These are phyloP conservation scores for Colletotrichum neosansevieriae DNA, from an alignment of 2,329 filamentous ascomycete genomes.

Conservation along the genomic window DNA sequence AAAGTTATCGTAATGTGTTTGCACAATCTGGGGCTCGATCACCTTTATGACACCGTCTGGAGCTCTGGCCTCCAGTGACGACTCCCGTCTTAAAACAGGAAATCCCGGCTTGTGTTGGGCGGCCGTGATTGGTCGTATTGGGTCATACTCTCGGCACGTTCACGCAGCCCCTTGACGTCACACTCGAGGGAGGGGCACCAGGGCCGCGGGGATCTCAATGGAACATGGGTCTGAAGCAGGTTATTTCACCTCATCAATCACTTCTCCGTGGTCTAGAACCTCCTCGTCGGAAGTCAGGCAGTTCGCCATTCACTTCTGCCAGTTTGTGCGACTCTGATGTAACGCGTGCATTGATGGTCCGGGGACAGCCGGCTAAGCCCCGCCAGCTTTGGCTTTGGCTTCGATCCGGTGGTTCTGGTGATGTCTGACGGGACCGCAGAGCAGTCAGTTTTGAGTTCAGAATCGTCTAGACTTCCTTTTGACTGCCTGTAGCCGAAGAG, in stretches of 20 bases:
- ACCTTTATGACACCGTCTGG: constrained; percentile 34
- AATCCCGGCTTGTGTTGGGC: constrained; percentile 12
- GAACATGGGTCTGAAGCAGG: constrained; percentile 37
- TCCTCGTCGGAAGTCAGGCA: not conserved
- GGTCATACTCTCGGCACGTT: constrained; percentile 3
- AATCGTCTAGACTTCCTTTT: not conserved
- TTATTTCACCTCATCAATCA: constrained; percentile 14
- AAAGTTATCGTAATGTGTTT: not conserved
- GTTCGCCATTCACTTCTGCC: not conserved
- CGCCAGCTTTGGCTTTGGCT: not conserved
- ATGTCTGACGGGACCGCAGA: not conserved
- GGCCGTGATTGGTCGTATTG: constrained; percentile 24
- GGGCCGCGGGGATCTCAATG: constrained; percentile 23
- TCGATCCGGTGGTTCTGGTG: constrained; percentile 4
- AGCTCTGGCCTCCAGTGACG: constrained; percentile 38
- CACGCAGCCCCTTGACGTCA: constrained; percentile 36
- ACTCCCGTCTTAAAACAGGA: constrained; percentile 34
- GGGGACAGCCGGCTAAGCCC: constrained; percentile 32
- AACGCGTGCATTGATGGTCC: constrained; percentile 35
- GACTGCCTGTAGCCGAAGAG: too few species aligned
- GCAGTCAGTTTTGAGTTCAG: not conserved
- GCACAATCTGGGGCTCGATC: not conserved
- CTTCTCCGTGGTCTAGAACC: constrained; percentile 24
- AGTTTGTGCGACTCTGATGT: constrained; percentile 35
- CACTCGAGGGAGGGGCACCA: constrained; percentile 28